Evolutionary conservation across 257 asterid genomes (phyloP), one percentile per base, ranked within the genome.

Genomic region (Solanum appendiculatum): DNA sequence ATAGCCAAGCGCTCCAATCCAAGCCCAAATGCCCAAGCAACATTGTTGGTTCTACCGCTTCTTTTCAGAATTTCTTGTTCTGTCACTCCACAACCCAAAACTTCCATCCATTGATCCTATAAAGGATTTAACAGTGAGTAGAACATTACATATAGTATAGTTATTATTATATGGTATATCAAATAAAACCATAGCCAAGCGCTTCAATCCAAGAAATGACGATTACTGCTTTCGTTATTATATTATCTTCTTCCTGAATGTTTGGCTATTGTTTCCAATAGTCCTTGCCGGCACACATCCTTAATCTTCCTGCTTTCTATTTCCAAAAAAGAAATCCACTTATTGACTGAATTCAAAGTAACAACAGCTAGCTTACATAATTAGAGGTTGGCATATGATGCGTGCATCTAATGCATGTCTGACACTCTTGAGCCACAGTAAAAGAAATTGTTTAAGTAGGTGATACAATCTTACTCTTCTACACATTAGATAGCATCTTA

Each of bases 21-120:
- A 91, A 97, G 99, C 82, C 99, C 99, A 91, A 97, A 97, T 63
- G 99, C 99, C 99, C 99, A 97, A 88, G 98, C 99, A 83, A 96
- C 96, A 90, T 91, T 93, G 75, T 93, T 92, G 16, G 70, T 88
- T 91, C 89, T 92, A 46, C 95, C 98, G 86, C 91, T 93, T 93
- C 95, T 93, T 91, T 93, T 94, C 91, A 97, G 88, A 88, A 96
- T 97, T 90, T 97, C 99, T 89, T 96, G 99, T 92, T 97, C 99
- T 94, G 92, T 97, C 88, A 97, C 99, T 74, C 99, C 99, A 89
- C 99, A 97, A 69, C 99, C 99, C 91, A 97, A 90, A 85, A 97
- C 99, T 92, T 97, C 99, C 95, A 97, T 88, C 99, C 99, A 97
- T 86, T 92, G 88, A 18, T 97, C 99, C 99, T 97, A 91, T 48